A percentile compares a stretch with the other conserved stretches of the same genome.
These are phyloP conservation scores for Trebouxia gelatinosa DNA, from an alignment of 163 green algal genomes.

Conservation along the genomic window DNA sequence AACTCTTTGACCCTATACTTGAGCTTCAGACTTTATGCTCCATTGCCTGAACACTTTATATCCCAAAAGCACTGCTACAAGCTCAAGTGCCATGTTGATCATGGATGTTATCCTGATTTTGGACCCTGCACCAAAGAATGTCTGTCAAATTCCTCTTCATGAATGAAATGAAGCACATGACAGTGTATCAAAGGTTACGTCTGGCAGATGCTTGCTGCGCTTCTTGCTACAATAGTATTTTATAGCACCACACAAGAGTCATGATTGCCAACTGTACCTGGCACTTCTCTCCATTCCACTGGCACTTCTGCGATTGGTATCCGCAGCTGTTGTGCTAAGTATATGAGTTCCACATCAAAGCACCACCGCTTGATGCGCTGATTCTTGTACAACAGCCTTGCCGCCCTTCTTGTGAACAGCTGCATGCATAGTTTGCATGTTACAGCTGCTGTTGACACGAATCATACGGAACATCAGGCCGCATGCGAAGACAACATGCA, in stretches of 20 bases:
- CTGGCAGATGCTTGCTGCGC: too few species aligned
- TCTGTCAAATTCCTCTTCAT: too few species aligned
- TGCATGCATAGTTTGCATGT: constrained; percentile 37
- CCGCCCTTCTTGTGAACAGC: constrained; percentile 84
- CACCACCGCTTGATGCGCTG: constrained; percentile 93
- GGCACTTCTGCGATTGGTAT: constrained; percentile 71
- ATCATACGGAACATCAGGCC: too few species aligned
- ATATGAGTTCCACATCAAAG: constrained; percentile 96
- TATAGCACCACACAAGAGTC: too few species aligned
- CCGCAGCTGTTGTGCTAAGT: constrained; percentile 70
- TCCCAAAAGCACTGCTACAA: constrained; percentile 63
- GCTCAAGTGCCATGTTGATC: constrained; percentile 84
- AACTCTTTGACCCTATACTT: background rate
- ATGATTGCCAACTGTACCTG: too few species aligned
- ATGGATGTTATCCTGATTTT: constrained; percentile 85
- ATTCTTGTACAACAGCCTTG: constrained; percentile 78
- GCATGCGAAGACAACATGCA: too few species aligned
- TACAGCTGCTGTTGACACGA: constrained; percentile 4
- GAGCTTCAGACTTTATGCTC: constrained; percentile 20
- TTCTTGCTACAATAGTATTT: too few species aligned
- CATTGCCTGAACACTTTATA: constrained; percentile 40
- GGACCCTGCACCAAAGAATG: constrained; percentile 67
- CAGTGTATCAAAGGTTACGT: too few species aligned
- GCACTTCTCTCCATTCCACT: constrained; percentile 91
- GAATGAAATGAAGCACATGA: too few species aligned